phyloP scores from a whole-genome alignment of 495 filamentous ascomycete species.

The Daldinia loculata region DNA sequence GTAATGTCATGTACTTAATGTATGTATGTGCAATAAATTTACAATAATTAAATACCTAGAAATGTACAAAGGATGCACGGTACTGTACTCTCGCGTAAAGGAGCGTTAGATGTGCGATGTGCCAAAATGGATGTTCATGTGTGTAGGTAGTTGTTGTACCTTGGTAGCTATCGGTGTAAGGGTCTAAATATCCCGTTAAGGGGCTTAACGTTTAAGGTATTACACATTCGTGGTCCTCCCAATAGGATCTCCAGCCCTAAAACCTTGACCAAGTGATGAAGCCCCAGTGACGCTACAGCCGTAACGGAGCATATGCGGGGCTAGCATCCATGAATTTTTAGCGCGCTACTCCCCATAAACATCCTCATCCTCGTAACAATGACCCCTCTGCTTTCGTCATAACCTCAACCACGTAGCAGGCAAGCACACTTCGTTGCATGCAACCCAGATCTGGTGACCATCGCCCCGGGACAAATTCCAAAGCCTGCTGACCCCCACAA shows the following conservation, averaged over 20 bases:
- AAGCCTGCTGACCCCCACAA: constrained; percentile 30
- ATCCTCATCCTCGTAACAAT: constrained; percentile 21
- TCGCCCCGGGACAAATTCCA: constrained; percentile 30
- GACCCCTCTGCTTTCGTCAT: constrained; percentile 31
- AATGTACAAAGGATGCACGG: background rate
- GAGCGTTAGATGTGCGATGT: background rate
- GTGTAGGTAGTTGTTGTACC: too few relatives aligned
- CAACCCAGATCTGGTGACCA: constrained; percentile 39
- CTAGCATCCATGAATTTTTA: constrained; percentile 16
- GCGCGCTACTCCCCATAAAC: constrained; percentile 7
- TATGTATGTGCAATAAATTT: background rate
- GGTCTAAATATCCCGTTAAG: constrained; percentile 4
- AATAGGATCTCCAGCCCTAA: constrained; percentile 8
- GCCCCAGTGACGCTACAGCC: constrained; percentile 30
- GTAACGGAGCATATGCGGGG: constrained; percentile 3
- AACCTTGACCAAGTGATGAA: constrained; percentile 35
- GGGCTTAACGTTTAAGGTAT: constrained; percentile 7
- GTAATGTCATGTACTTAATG: background rate
- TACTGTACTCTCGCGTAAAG: background rate
- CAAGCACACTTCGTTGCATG: constrained; percentile 21
- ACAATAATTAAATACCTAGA: constrained; percentile 1
- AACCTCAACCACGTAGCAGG: constrained; percentile 31
- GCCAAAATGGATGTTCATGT: too few relatives aligned
- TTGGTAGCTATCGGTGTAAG: constrained; percentile 30
- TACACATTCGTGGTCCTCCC: background rate